These are phyloP conservation scores for Cladosporium sp. DNA, from an alignment of 2,329 filamentous ascomycete genomes.

Conservation along the genomic window DNA sequence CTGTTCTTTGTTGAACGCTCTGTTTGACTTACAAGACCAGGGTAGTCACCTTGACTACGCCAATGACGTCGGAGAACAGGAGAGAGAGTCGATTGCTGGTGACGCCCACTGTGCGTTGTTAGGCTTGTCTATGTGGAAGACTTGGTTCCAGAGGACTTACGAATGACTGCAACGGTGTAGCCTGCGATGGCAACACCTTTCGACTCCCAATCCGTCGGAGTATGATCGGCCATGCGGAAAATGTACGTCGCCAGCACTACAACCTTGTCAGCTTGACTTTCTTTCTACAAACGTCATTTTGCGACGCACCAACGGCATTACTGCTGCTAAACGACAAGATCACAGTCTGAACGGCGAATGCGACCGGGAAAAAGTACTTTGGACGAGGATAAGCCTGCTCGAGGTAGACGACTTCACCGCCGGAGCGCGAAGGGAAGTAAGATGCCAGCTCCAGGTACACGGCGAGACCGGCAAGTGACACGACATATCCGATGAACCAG, in stretches of 20 bases:
- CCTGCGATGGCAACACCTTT: constrained; percentile 63
- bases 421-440: constrained; percentile 63
- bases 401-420: constrained; percentile 62
- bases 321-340: constrained; percentile 61
- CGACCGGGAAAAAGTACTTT: constrained; percentile 58
- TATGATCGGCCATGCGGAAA: constrained; percentile 51
- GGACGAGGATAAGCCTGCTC: constrained; percentile 64
- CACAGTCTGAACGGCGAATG: constrained; percentile 61
- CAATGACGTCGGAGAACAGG: constrained; percentile 52
- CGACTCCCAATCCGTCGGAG: constrained; percentile 56
- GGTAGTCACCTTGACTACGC: constrained; percentile 56
- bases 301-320: constrained; percentile 51
- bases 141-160: not conserved
- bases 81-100: constrained; percentile 51
- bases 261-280: not conserved
- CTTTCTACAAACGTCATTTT: not conserved
- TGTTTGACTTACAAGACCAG: constrained; percentile 46
- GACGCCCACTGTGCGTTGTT: constrained; percentile 20
- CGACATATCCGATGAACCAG: constrained; percentile 60
- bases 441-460: constrained; percentile 61
- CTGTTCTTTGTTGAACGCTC: constrained; percentile 18
- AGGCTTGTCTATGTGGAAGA: constrained; percentile 36
- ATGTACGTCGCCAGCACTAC: constrained; percentile 54
- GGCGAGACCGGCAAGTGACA: constrained; percentile 50
- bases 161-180: constrained; percentile 52